Evolutionary conservation across 2,329 filamentous ascomycete species (phyloP).

Genomic region (Sclerotinia sclerotiorum): DNA sequence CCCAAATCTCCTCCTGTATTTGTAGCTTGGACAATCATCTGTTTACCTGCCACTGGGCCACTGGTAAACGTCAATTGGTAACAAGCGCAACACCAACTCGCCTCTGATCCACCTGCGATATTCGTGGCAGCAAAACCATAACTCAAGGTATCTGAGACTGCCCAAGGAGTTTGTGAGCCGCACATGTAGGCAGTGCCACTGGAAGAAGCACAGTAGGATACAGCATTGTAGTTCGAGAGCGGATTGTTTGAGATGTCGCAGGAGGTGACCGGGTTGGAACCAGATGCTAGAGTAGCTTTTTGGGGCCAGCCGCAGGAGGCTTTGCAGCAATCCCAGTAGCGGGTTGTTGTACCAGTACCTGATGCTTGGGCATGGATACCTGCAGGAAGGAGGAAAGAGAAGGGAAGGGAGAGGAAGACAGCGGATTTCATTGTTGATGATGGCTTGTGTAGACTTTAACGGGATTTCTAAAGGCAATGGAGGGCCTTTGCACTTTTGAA

Average conservation of each 20-base stretch:
- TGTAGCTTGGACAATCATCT: slow-evolving; percentile 63
- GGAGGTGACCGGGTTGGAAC: slow-evolving; percentile 34
- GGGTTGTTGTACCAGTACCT: slow-evolving; percentile 39
- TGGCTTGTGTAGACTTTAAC: neutral
- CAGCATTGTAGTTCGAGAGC: slow-evolving; percentile 50
- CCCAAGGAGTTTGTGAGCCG: slow-evolving; percentile 61
- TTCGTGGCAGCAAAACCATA: slow-evolving; percentile 66
- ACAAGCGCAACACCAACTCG: slow-evolving; percentile 65
- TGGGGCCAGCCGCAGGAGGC: slow-evolving; percentile 61
- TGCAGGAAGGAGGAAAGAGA: slow-evolving; percentile 33
- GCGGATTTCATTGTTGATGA: slow-evolving; percentile 6
- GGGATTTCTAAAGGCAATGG: neutral
- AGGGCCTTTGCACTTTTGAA: neutral
- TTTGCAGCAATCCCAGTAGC: slow-evolving; percentile 71
- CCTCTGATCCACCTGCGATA: slow-evolving; percentile 55
- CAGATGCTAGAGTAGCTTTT: slow-evolving; percentile 52
- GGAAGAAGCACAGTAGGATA: slow-evolving; percentile 53
- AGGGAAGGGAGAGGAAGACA: neutral
- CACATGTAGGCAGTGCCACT: slow-evolving; percentile 58
- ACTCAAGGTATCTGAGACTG: slow-evolving; percentile 55
- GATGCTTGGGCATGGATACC: slow-evolving; percentile 29
- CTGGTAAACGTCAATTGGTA: slow-evolving; percentile 53
- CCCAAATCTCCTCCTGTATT: slow-evolving; percentile 61
- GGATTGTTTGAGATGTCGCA: slow-evolving; percentile 52
- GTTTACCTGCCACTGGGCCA: slow-evolving; percentile 56